A percentile compares a stretch with the other conserved stretches of the same genome.
These are phyloP conservation scores for Helicostylum pulchrum DNA, from an alignment of 192 early-diverging fungal genomes.

Conservation along the genomic window DNA sequence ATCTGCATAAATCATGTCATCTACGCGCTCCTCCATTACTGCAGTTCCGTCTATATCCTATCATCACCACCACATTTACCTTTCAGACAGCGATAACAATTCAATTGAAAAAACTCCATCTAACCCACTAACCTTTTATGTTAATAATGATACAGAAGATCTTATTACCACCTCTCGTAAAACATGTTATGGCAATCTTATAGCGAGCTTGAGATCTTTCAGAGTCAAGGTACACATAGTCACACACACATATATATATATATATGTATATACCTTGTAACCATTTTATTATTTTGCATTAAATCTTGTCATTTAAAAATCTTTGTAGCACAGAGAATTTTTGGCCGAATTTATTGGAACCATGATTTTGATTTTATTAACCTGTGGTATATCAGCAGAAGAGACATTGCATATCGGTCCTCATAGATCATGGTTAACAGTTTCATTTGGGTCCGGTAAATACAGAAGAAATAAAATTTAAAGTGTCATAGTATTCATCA, in stretches of 20 bases:
- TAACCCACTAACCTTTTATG: neutral
- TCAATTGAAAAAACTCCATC: neutral
- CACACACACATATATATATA: too few species aligned
- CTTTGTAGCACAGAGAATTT: constrained; percentile 44
- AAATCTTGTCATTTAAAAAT: neutral
- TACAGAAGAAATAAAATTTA: constrained; percentile 9
- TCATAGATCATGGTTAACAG: constrained; percentile 38
- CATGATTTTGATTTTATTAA: constrained; percentile 61
- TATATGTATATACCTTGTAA: too few species aligned
- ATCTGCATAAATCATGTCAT: neutral
- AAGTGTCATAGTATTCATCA: constrained; percentile 3
- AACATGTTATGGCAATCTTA: neutral
- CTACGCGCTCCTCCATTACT: neutral
- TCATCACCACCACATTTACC: neutral
- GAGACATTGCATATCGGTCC: constrained; percentile 28
- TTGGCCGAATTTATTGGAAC: constrained; percentile 78
- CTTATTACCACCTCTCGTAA: neutral
- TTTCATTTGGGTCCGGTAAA: constrained; percentile 29
- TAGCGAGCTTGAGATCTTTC: neutral
- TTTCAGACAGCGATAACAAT: neutral
- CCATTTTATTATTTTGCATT: too few species aligned
- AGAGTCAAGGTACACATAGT: constrained; percentile 3
- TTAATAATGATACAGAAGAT: neutral
- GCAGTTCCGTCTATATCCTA: neutral
- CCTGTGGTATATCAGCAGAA: constrained; percentile 62